Base-by-base conservation (phyloP, 805 yeast species). In the Lipomyces lipofer region DNA sequence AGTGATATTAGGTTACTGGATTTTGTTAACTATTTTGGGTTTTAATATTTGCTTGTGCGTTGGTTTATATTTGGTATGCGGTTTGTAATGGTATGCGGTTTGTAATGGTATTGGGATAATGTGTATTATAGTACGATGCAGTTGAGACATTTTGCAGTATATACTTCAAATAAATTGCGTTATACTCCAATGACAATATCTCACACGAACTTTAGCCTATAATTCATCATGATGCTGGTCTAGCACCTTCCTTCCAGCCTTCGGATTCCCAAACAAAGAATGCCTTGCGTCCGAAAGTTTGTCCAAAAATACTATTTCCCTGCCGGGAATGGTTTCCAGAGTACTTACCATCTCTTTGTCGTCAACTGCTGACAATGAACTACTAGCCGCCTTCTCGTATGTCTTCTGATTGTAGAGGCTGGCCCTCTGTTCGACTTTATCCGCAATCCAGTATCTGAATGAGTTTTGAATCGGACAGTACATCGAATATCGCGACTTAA, bases 181-280 rank as follows among this genome's bases (percentile, higher is more conserved):
- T n/a, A n/a, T n/a, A n/a, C n/a, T n/a, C n/a, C n/a, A n/a, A n/a
- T n/a, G n/a, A n/a, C n/a, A n/a, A n/a, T n/a, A n/a, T n/a, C n/a
- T n/a, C n/a, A n/a, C n/a, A n/a, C n/a, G n/a, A n/a, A n/a, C n/a
- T n/a, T n/a, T n/a, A n/a, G n/a, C n/a, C 38, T 40, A 51, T 22
- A 51, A 36, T 29, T 81, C 86, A 15, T 74, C 74, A 40, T 75
- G 69, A 28, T 36, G 22, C 9, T 22, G 15, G 9, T 39, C 54
- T 47, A 56, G 49, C 5, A 79, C 82, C 66, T 85, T 85, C 56
- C 94, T 75, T 52, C 78, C 69, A 0, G 85, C 95, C 65, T 79
- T 74, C 17, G 86, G 88, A 64, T 88, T 88, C 1, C 96, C 96
- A 71, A 88, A 88, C 0, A 84, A 80, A 21, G 71, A 66, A 66